These are phyloP conservation scores for Endoconidiophora laricicola DNA, from an alignment of 2,329 filamentous ascomycete genomes.

Conservation along the genomic window DNA sequence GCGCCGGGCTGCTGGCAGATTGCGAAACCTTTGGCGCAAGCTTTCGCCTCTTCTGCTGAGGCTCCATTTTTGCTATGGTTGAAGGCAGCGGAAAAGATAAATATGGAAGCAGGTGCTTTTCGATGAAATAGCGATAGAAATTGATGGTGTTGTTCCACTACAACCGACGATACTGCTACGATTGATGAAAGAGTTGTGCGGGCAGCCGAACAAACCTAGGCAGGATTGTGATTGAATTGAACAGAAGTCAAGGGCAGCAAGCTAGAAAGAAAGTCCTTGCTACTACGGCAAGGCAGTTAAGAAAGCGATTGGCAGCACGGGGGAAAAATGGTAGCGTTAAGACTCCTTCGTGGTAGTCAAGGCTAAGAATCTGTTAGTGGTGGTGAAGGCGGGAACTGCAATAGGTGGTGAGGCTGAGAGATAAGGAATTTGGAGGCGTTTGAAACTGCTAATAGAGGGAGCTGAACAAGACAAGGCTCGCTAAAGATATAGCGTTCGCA, in stretches of 20 bases:
- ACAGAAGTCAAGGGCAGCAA: no score
- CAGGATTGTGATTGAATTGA: no score
- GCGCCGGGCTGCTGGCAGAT: conserved; percentile 8
- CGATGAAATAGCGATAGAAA: not conserved
- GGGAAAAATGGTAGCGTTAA: no score
- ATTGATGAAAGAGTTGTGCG: no score
- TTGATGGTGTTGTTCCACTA: no score
- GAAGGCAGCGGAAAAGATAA: not conserved
- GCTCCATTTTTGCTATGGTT: conserved; percentile 21
- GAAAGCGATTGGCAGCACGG: no score
- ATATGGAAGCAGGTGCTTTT: not conserved
- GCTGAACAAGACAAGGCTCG: conserved; percentile 1
- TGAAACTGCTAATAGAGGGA: not conserved
- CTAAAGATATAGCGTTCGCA: not conserved
- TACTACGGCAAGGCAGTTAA: no score
- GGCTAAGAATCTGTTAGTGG: not conserved
- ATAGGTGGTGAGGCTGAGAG: not conserved
- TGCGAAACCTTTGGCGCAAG: conserved; percentile 24
- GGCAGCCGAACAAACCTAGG: no score
- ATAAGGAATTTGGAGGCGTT: not conserved
- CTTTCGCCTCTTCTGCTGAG: conserved; percentile 27
- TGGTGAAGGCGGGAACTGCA: not conserved
- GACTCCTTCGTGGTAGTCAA: no score
- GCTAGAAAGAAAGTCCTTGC: no score
- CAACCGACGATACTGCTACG: no score